phyloP scores from a whole-genome alignment of 257 asterid species.

The Penstemon barbatus region DNA sequence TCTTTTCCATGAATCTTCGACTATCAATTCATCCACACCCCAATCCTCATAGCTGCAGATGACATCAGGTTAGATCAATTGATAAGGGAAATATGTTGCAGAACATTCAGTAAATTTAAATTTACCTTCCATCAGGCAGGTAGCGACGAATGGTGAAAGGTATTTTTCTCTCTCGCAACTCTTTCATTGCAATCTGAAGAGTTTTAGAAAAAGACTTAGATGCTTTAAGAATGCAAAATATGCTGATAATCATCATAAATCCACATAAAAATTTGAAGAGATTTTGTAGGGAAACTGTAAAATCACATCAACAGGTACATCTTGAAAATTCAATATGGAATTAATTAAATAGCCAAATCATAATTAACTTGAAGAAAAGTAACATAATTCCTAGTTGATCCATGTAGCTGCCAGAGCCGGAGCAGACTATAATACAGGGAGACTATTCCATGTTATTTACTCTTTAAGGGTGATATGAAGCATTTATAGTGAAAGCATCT shows the following conservation, averaged over 20 bases:
- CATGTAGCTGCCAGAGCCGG: no score
- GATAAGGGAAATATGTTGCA: not conserved
- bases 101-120: not conserved
- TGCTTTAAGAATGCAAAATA: not conserved
- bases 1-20: slow-evolving; percentile 63
- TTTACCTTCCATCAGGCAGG: slow-evolving; percentile 68
- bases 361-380: no score
- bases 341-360: no score
- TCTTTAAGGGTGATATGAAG: no score
- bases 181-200: slow-evolving; percentile 72
- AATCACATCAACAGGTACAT: not conserved
- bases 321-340: no score
- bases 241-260: not conserved
- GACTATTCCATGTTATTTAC: no score
- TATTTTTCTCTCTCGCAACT: slow-evolving; percentile 59
- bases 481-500: no score
- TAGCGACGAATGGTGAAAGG: slow-evolving; percentile 71
- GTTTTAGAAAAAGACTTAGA: not conserved
- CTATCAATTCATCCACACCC: slow-evolving; percentile 60
- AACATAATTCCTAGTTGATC: no score
- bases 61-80: not conserved
- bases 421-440: no score
- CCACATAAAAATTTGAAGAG: not conserved
- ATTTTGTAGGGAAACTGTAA: not conserved
- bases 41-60: slow-evolving; percentile 56